Base-by-base conservation (phyloP, 495 filamentous ascomycete genomes). In the Parathielavia hyrcaniae region DNA sequence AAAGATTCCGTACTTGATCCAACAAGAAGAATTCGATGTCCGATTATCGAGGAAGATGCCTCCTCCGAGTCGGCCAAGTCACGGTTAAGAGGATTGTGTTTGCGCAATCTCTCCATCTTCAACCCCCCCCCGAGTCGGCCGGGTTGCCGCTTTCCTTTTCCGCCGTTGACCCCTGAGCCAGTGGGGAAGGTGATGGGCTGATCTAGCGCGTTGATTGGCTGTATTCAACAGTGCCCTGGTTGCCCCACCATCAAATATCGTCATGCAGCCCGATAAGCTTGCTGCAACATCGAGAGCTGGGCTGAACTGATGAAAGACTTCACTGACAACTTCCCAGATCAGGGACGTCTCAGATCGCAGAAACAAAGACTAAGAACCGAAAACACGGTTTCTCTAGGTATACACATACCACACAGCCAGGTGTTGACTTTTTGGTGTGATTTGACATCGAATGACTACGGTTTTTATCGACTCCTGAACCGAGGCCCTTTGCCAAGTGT, bases 91-190 rank as follows among this genome's bases (percentile, higher is more conserved):
- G n/a, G n/a, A n/a, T n/a, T n/a, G 55, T 62, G 55, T 50, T 58
- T 43, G 26, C 22, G 20, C 32, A 26, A 34, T 47, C 49, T 26
- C 30, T 14, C 40, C 30, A 40, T 32, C 40, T 56, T 50, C 19
- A 55, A 23, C n/a, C 23, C 56, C 55, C 57, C 57, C 59, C 50
- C 53, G 50, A 44, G 52, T 46, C 35, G 35, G 26, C 35, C 20
- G 9, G 35, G 38, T 41, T 38, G 57, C 63, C 55, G 60, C 58
- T 55, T 61, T 62, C 50, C 64, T 30, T 20, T 53, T 59, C 50
- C 26, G 26, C 26, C 26, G 6, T 14, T 16, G 26, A 36, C 22
- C 55, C 59, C 58, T 64, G 62, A 56, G 40, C 19, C 36, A 16
- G 57, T 60, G 57, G 63, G 51, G 56, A 50, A 41, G 41, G 35